A percentile compares a stretch with the other conserved stretches of the same genome.
Conservation (phyloP, 2,329 filamentous ascomycete species). For the Elsinoe perseae region DNA sequence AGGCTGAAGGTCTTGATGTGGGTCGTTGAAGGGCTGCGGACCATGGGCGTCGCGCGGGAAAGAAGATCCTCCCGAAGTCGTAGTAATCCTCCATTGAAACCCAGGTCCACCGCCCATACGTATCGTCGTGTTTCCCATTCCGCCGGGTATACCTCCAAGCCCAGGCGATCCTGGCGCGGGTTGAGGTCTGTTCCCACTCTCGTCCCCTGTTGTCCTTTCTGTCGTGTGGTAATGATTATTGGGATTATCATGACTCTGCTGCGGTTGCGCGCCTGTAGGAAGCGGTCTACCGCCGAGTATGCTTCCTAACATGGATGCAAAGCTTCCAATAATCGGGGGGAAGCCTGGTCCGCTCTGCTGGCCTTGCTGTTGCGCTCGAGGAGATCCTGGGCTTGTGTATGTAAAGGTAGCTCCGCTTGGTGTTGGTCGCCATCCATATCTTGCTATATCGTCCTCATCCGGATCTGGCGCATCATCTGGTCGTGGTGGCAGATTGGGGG, state of each 20-base stretch:
- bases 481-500: constrained; percentile 42
- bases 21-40: constrained; percentile 24
- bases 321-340: constrained; percentile 10
- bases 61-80: constrained; percentile 26
- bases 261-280: neutral
- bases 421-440: constrained; percentile 27
- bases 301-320: constrained; percentile 20
- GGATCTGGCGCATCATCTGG: constrained; percentile 42
- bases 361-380: neutral
- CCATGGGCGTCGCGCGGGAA: constrained; percentile 45
- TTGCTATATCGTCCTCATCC: constrained; percentile 38
- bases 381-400: constrained; percentile 14
- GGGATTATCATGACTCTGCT: constrained; percentile 14
- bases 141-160: neutral
- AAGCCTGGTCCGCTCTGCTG: neutral
- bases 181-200: neutral
- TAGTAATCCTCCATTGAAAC: constrained; percentile 26
- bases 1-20: constrained; percentile 9
- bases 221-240: neutral
- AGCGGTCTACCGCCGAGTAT: constrained; percentile 17
- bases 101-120: constrained; percentile 20
- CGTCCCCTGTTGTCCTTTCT: neutral
- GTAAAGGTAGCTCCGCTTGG: constrained; percentile 21
- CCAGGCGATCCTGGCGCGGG: neutral
- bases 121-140: neutral